phyloP scores from a whole-genome alignment of 129 eudicot genomes.

The Chrysanthemum seticuspe region DNA sequence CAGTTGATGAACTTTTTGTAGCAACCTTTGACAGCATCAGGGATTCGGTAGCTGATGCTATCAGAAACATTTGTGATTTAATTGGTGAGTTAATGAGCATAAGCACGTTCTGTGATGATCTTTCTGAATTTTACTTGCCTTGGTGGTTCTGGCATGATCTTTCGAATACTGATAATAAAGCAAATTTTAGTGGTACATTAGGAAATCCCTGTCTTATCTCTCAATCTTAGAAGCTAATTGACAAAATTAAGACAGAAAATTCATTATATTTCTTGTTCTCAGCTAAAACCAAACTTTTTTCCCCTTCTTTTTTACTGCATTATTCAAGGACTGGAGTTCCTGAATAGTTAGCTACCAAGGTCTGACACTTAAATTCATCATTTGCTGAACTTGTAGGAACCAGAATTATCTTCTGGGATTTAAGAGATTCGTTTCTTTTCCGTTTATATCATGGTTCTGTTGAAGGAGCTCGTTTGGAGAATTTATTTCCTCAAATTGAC shows the following conservation, averaged over 20 bases:
- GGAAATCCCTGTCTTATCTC: too few relatives aligned
- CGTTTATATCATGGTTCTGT: conserved; percentile 79
- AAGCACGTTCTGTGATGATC: background rate
- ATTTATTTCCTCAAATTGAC: conserved; percentile 72
- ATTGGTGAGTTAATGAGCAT: conserved; percentile 53
- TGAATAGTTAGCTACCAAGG: too few relatives aligned
- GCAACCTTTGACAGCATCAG: conserved; percentile 86
- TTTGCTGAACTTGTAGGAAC: conserved; percentile 54
- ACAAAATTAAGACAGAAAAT: too few relatives aligned
- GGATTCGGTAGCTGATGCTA: conserved; percentile 64
- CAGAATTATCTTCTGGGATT: conserved; percentile 83
- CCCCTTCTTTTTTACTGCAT: too few relatives aligned
- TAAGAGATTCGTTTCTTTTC: conserved; percentile 67
- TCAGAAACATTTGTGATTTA: conserved; percentile 61
- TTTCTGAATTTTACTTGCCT: too few relatives aligned
- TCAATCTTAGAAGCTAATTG: too few relatives aligned
- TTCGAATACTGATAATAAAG: too few relatives aligned
- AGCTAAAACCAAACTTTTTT: too few relatives aligned
- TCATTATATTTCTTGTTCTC: background rate
- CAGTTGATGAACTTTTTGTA: conserved; percentile 88
- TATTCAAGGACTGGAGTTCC: too few relatives aligned
- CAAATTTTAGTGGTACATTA: too few relatives aligned
- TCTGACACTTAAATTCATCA: background rate
- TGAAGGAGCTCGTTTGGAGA: conserved; percentile 73
- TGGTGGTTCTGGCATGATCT: too few relatives aligned